Evolutionary conservation across 2,329 filamentous ascomycete species (phyloP), one percentile per base, ranked within the genome.

Genomic region (Neurospora crassa): DNA sequence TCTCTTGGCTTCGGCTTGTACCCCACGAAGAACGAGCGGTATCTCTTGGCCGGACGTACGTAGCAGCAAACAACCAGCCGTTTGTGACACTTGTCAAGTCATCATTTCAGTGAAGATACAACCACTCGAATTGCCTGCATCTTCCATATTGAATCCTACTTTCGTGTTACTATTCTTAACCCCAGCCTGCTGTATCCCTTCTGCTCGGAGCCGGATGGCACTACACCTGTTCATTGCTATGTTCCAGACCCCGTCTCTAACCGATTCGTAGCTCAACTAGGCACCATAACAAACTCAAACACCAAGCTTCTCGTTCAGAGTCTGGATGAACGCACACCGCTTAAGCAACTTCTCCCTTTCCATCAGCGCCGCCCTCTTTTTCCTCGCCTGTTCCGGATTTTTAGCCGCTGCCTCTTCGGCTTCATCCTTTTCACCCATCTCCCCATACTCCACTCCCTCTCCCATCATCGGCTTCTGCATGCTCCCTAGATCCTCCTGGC

Each of bases 281-380:
- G 68, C n/a, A 40, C 59, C 20, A 71, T 10, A 7, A 5, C 14
- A 34, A 34, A 69, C 29, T 73, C 68, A 75, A 68, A 69, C 68
- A 3, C 73, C 74, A 24, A 78, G 53, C 70, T 76, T 76, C 45
- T 76, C 75, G 2, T 75, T 45, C 1, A 78, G 70, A 0, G 70
- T 74, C 24, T 76, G 72, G 70, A 77, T 73, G 69, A 75, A 78
- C 5, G 67, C 67, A 24, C 76, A 78, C 37, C 76, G 53, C 68
- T 75, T 68, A 0, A 76, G 18, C 20, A 78, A 40, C 29, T 70
- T 75, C 59, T 78, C 71, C n/a, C 71, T 67, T 24, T 74, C 72
- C 6, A 77, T 45, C 16, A 63, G 53, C 14, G 24, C 24, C 34
- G 70, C 37, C 7, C 70, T 67, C 69, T 73, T 70, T 20, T 74